phyloP scores from a whole-genome alignment of 345 rosid genomes.

The Anastatica hierochuntica region DNA sequence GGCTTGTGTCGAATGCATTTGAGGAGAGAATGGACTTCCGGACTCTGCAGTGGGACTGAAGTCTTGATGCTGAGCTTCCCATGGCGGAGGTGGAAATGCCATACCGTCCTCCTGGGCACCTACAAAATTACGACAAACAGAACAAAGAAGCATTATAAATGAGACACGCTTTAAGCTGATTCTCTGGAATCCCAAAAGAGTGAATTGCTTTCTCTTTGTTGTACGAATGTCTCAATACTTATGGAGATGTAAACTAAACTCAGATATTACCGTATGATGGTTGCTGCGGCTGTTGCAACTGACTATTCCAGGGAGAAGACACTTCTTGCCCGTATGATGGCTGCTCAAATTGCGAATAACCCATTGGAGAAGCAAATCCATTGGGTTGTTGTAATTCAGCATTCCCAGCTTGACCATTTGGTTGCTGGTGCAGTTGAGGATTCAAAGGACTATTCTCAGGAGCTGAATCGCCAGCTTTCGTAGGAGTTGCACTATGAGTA shows the following conservation, averaged over 20 bases:
- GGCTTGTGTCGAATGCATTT: conserved; percentile 48
- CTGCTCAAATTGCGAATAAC: conserved; percentile 59
- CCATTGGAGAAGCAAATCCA: conserved; percentile 47
- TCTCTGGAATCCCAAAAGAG: too few species aligned
- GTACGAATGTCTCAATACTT: neutral
- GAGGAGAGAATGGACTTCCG: conserved; percentile 48
- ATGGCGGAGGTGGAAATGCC: conserved; percentile 87
- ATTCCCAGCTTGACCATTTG: conserved; percentile 44
- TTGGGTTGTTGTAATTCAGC: conserved; percentile 54
- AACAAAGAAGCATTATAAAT: conserved; percentile 2
- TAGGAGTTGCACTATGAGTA: conserved; percentile 36
- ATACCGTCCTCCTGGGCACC: conserved; percentile 47
- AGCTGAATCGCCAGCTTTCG: conserved; percentile 37
- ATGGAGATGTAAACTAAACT: neutral
- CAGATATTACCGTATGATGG: conserved; percentile 50
- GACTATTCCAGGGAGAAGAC: conserved; percentile 67
- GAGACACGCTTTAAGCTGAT: too few species aligned
- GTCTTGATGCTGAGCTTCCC: conserved; percentile 85
- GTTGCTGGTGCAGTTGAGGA: conserved; percentile 62
- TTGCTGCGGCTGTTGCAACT: conserved; percentile 39
- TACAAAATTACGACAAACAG: conserved; percentile 11
- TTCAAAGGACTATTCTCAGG: conserved; percentile 40
- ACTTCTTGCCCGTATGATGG: conserved; percentile 42
- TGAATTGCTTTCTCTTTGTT: too few species aligned
- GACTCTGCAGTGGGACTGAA: conserved; percentile 38